phyloP scores from a whole-genome alignment of 306 rosid species.

The Castanopsis chinensis region DNA sequence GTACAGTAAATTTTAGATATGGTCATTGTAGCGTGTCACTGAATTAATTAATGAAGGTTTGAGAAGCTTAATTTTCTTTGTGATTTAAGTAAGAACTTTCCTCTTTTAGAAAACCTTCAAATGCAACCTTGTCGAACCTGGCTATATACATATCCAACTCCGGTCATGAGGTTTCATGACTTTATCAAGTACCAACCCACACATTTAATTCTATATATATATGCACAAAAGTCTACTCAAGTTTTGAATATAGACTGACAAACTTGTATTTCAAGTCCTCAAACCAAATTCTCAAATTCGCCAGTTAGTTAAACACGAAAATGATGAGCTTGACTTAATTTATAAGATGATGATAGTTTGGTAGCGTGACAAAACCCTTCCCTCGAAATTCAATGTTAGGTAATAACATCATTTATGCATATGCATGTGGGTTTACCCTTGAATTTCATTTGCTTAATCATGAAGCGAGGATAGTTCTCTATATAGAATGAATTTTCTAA shows the following conservation, averaged over 20 bases:
- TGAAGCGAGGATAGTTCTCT: neutral
- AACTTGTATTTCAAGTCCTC: neutral
- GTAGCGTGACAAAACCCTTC: constrained; percentile 2
- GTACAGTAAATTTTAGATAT: neutral
- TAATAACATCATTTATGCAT: constrained; percentile 6
- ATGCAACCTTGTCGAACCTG: neutral
- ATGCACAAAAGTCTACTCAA: neutral
- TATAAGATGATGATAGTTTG: neutral
- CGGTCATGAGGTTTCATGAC: neutral
- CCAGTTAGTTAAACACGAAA: neutral
- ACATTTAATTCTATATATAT: neutral
- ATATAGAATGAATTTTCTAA: neutral
- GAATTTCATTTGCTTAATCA: too few relatives aligned
- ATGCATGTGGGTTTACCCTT: neutral
- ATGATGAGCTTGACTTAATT: neutral
- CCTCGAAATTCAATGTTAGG: constrained; percentile 18
- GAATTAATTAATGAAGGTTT: too few relatives aligned
- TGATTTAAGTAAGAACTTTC: too few relatives aligned
- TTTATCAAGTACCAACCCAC: neutral
- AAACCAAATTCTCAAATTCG: neutral
- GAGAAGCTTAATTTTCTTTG: too few relatives aligned
- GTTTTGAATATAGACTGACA: neutral
- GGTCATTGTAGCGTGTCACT: neutral
- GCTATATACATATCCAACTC: neutral
- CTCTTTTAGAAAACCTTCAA: too few relatives aligned